phyloP scores from a whole-genome alignment of 805 yeast species.

The Candida multigemmis region DNA sequence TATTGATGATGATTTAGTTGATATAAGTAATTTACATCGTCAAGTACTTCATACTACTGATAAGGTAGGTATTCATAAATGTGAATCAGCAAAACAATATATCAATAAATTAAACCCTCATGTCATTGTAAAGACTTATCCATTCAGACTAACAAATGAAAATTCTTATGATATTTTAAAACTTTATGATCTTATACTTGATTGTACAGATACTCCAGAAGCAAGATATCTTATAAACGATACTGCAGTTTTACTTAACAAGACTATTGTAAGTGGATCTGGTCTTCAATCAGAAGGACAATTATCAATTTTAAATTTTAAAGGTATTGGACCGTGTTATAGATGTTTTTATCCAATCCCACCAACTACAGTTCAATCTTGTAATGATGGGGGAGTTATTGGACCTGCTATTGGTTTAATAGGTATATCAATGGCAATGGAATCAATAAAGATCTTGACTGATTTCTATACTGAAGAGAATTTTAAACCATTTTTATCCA shows the following conservation, averaged over 20 bases:
- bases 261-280: slow-evolving; percentile 82
- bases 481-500: slow-evolving; percentile 61
- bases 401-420: slow-evolving; percentile 95
- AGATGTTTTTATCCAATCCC: slow-evolving; percentile 89
- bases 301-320: slow-evolving; percentile 62
- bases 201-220: slow-evolving; percentile 91
- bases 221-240: slow-evolving; percentile 84
- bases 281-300: slow-evolving; percentile 93
- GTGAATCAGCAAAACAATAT: slow-evolving; percentile 64
- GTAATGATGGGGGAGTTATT: slow-evolving; percentile 88
- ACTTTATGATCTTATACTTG: slow-evolving; percentile 71
- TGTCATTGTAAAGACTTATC: slow-evolving; percentile 46
- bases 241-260: slow-evolving; percentile 57
- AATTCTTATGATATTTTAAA: slow-evolving; percentile 59
- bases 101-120: slow-evolving; percentile 57
- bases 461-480: slow-evolving; percentile 39
- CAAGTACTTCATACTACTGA: slow-evolving; percentile 73
- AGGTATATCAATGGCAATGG: slow-evolving; percentile 85
- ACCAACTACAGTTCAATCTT: slow-evolving; percentile 81
- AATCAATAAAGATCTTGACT: slow-evolving; percentile 66
- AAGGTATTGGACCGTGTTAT: slow-evolving; percentile 75
- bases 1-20: slow-evolving; percentile 81
- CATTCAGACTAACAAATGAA: slow-evolving; percentile 36
- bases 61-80: slow-evolving; percentile 61
- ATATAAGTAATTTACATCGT: slow-evolving; percentile 77